phyloP scores from a whole-genome alignment of 2,329 filamentous ascomycete genomes.

The Emmonsia crescens region DNA sequence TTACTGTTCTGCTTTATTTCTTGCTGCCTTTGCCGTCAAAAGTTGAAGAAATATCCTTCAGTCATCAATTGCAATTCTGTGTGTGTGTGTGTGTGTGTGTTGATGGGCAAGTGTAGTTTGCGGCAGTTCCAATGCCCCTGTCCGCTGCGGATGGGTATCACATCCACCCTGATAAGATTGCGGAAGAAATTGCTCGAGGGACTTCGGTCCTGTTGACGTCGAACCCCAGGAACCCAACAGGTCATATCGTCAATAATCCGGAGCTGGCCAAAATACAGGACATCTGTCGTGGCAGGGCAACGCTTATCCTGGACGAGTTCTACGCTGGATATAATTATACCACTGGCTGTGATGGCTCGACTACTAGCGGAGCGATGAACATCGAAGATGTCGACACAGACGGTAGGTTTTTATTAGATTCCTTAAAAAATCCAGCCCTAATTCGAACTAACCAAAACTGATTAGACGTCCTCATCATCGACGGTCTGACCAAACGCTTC shows the following conservation, averaged over 20 bases:
- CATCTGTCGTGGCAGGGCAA: slow-evolving; percentile 80
- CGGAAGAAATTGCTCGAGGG: slow-evolving; percentile 77
- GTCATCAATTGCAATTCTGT: background rate
- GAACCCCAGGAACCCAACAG: slow-evolving; percentile 90
- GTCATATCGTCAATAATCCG: slow-evolving; percentile 72
- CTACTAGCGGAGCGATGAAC: slow-evolving; percentile 82
- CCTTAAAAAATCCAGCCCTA: slow-evolving; percentile 1
- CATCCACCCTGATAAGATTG: slow-evolving; percentile 86
- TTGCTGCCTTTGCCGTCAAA: background rate
- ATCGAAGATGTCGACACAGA: slow-evolving; percentile 81
- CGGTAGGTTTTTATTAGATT: slow-evolving; percentile 21
- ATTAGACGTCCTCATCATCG: slow-evolving; percentile 77
- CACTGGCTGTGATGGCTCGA: slow-evolving; percentile 76
- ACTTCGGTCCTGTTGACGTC: slow-evolving; percentile 85
- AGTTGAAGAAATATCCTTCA: background rate
- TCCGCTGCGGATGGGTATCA: slow-evolving; percentile 80
- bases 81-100: background rate
- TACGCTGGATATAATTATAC: slow-evolving; percentile 97
- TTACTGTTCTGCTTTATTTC: background rate
- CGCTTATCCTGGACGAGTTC: slow-evolving; percentile 92
- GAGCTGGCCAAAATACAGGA: slow-evolving; percentile 86
- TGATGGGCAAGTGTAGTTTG: slow-evolving; percentile 46
- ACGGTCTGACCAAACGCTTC: slow-evolving; percentile 94
- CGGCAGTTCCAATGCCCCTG: slow-evolving; percentile 75
- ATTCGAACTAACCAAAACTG: slow-evolving; percentile 12